phyloP scores from a whole-genome alignment of 345 rosid species.

The Euphorbia peplus region DNA sequence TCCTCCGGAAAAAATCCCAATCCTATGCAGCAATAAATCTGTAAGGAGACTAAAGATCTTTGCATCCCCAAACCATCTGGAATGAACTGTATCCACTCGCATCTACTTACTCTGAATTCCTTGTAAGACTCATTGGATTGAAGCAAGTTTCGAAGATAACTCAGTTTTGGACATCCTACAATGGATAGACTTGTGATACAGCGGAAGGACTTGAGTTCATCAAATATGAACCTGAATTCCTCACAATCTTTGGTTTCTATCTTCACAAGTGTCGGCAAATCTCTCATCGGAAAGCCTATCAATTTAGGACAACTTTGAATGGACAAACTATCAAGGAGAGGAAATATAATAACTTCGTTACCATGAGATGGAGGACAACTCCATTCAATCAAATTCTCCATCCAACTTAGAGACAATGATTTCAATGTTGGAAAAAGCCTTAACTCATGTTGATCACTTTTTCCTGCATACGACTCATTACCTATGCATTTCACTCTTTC shows the following conservation, averaged over 20 bases:
- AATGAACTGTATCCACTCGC: background rate
- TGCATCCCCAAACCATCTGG: background rate
- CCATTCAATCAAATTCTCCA: slow-evolving; percentile 13
- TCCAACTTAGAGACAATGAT: background rate
- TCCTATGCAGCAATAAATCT: background rate
- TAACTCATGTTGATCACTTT: background rate
- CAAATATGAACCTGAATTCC: background rate
- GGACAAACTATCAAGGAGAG: too few species aligned
- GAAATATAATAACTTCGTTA: background rate
- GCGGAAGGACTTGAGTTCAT: background rate
- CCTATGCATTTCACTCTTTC: background rate
- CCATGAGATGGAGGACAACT: background rate
- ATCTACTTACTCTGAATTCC: background rate
- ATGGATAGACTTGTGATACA: background rate
- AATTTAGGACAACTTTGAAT: too few species aligned
- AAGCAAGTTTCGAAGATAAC: background rate
- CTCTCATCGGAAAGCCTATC: slow-evolving; percentile 2
- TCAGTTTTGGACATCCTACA: background rate
- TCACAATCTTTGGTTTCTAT: background rate
- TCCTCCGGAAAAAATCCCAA: background rate
- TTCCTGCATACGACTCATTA: background rate
- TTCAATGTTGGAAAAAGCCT: slow-evolving; percentile 16
- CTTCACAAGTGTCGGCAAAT: background rate
- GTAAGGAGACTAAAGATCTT: background rate
- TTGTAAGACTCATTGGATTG: too few species aligned